Base-by-base conservation (phyloP, 805 yeast species). In the Saturnispora bothae region DNA sequence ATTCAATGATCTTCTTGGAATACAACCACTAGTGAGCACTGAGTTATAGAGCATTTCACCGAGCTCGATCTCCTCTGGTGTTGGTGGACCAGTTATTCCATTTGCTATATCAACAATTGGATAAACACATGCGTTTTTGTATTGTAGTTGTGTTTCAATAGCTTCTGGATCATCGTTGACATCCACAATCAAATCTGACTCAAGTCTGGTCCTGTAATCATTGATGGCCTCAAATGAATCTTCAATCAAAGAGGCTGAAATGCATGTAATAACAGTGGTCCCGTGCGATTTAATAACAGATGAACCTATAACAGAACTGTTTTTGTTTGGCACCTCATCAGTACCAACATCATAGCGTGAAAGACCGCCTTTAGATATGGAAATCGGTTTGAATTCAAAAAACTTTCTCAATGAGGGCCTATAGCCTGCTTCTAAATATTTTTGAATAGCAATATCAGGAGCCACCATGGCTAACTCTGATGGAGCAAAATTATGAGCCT, bases 381-480 rank as follows among this genome's bases (percentile, higher is more conserved):
- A 52, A 2, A 82, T 58, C 2, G 75, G 67, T 46, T 80, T 74
- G 58, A 82, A 82, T 59, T 88, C 95, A 48, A 72, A 71, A 50
- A 78, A 74, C 25, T 68, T 66, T 32, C 96, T 70, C 35, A 78
- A 59, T 33, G 77, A 73, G 8, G 96, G 95, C 45, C 96, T 76
- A 17, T 80, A 52, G 0, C 92, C 89, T 15, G 75, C 62, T 15
- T 79, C 69, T 13, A 88, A 56, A 56, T 85, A 94, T 51, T 94
- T 71, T 53, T 82, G 81, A 31, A 88, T 64, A 4, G 89, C 81
- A 12, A 83, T 54, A 40, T 84, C 95, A 1, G 96, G 96, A 2
- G 94, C 84, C 27, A 88, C 71, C 37, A 92, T 64, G 1, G 92
- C 86, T 31, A 88, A 63, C 9, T 85, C 84, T 19, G 78, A 81